Evolutionary conservation across 768 basidiomycete genomes (phyloP), one percentile per base, ranked within the genome.

Genomic region (Podaxis carcinomalis): DNA sequence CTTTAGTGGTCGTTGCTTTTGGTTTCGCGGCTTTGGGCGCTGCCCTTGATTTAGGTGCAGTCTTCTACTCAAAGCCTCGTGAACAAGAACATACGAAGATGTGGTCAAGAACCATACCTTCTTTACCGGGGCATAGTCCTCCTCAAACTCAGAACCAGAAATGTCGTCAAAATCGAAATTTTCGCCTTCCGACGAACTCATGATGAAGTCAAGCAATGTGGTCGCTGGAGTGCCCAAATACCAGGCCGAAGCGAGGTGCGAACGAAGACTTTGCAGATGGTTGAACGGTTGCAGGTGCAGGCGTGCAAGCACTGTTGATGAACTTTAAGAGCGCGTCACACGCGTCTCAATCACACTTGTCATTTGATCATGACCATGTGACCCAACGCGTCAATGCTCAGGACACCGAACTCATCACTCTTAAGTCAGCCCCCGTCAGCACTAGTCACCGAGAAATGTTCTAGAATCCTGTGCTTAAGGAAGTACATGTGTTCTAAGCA

Each of bases 161-260:
- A 83, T 65, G 65, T 81, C 71, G 63, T 84, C 80, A 52, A 89
- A 66, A 64, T 85, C 83, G 54, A 87, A 91, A 65, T 80, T 83
- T 73, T 92, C 90, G 54, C 73, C 82, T 69, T 88, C 89, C 10
- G 88, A 88, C 57, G 87, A 88, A 73, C 85, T 89, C 90, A 92
- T 91, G 57, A 64, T 70, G 54, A 52, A 40, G n/a, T 46, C 10
- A n/a, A n/a, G 36, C 21, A 4, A 21, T 40, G 9, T 37, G 10
- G 16, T 52, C 19, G 37, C n/a, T 13, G 35, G 13, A 16, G 27
- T 7, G n/a, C 32, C 23, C 5, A 40, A 36, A 14, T 42, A 21
- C 16, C 6, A 6, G 23, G 47, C n/a, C 42, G 5, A 23, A 19
- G 25, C 10, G 21, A 25, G 32, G 21, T 7, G 46, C 44, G 7